Conservation (phyloP, 306 rosid genomes). For the Begonia peltatifolia region DNA sequence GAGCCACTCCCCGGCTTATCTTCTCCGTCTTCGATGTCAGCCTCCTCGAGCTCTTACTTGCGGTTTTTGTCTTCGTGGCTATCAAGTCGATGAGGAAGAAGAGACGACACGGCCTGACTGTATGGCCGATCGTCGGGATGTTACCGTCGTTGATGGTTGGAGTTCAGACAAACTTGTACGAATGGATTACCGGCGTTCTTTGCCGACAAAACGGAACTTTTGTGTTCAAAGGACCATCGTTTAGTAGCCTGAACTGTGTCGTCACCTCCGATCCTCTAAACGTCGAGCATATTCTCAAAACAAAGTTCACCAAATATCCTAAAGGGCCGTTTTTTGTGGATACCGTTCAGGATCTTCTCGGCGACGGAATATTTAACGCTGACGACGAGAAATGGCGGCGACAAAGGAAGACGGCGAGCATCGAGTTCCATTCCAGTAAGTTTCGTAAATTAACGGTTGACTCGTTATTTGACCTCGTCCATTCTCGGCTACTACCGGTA, state of each 20-base stretch:
- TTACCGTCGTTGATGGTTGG: conserved; percentile 47
- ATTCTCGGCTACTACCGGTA: conserved; percentile 43
- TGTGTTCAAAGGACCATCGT: conserved; percentile 48
- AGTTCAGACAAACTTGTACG: conserved; percentile 33
- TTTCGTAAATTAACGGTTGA: conserved; percentile 47
- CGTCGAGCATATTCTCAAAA: conserved; percentile 74
- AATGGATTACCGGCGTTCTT: conserved; percentile 47
- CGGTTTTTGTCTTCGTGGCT: conserved; percentile 34
- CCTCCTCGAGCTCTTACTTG: conserved; percentile 39
- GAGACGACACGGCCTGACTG: conserved; percentile 39
- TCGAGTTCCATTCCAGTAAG: conserved; percentile 74
- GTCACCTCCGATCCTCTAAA: conserved; percentile 78
- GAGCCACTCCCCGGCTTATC: conserved; percentile 10
- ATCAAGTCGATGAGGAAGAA: conserved; percentile 55
- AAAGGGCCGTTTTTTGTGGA: conserved; percentile 65
- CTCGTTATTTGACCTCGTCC: conserved; percentile 57
- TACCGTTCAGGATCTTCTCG: conserved; percentile 58
- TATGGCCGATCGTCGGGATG: conserved; percentile 82
- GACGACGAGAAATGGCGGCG: conserved; percentile 69
- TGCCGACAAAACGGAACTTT: conserved; percentile 45
- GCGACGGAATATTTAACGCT: conserved; percentile 68
- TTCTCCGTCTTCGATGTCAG: conserved; percentile 24
- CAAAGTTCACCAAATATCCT: conserved; percentile 52
- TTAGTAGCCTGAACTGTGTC: conserved; percentile 50
- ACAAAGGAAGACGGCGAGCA: conserved; percentile 78